A percentile compares a stretch with the other conserved stretches of the same genome.
Conservation (phyloP, 768 basidiomycete genomes). For the Dioszegia aurantiaca region DNA sequence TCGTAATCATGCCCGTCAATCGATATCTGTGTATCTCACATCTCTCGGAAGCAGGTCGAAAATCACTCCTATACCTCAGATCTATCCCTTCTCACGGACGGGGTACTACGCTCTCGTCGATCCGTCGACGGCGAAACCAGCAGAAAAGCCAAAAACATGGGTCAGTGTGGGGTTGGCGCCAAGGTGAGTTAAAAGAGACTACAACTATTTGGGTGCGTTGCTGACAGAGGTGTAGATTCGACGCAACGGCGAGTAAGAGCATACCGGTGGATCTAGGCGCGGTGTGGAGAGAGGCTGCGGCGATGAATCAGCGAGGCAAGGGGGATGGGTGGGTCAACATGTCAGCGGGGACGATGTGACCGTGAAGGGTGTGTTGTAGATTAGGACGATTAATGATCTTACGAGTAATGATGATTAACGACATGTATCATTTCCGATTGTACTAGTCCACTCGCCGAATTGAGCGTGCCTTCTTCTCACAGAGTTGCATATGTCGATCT, state of each 20-base stretch:
- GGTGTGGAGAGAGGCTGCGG: not conserved
- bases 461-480: no score
- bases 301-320: not conserved
- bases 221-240: not conserved
- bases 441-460: no score
- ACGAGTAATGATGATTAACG: no score
- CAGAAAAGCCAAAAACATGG: slow-evolving; percentile 12
- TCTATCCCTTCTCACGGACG: slow-evolving; percentile 44
- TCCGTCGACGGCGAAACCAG: slow-evolving; percentile 14
- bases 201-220: no score
- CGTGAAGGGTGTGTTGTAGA: not conserved
- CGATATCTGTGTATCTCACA: no score
- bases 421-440: no score
- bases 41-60: slow-evolving; percentile 18
- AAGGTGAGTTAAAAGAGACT: not conserved
- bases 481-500: no score
- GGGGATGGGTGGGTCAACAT: slow-evolving; percentile 4
- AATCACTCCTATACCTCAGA: slow-evolving; percentile 35
- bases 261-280: slow-evolving; percentile 1
- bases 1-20: not conserved
- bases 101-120: slow-evolving; percentile 36
- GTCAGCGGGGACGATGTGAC: not conserved
- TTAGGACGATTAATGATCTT: no score
- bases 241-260: not conserved
- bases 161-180: slow-evolving; percentile 12